Evolutionary conservation across 2,329 filamentous ascomycete genomes (phyloP).

Genomic region (Aureobasidium melanogenum): DNA sequence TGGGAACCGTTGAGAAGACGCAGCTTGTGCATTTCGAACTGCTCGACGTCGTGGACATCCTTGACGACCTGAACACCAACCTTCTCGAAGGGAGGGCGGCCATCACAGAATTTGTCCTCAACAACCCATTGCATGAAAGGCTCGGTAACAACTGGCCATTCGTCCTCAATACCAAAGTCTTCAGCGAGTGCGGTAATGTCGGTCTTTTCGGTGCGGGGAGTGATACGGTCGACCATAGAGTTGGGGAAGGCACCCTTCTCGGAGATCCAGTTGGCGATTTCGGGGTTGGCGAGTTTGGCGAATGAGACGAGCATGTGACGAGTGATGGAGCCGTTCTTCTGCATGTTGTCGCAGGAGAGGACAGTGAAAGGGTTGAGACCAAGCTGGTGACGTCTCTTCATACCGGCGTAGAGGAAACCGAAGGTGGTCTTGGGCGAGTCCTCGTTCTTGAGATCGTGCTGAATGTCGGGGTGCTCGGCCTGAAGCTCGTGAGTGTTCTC

Average conservation of each 20-base stretch:
- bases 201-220: slow-evolving; percentile 38
- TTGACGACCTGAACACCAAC: slow-evolving; percentile 45
- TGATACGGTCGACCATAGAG: slow-evolving; percentile 49
- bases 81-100: slow-evolving; percentile 44
- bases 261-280: slow-evolving; percentile 42
- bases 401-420: slow-evolving; percentile 45
- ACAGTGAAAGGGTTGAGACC: slow-evolving; percentile 47
- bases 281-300: slow-evolving; percentile 39
- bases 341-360: slow-evolving; percentile 50
- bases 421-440: slow-evolving; percentile 40
- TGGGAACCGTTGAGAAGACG: slow-evolving; percentile 47
- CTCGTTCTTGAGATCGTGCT: slow-evolving; percentile 39
- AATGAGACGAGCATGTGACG: slow-evolving; percentile 45
- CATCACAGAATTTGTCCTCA: slow-evolving; percentile 44
- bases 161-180: slow-evolving; percentile 40
- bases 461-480: slow-evolving; percentile 41
- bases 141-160: slow-evolving; percentile 48
- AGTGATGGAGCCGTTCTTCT: slow-evolving; percentile 47
- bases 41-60: slow-evolving; percentile 44
- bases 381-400: slow-evolving; percentile 36
- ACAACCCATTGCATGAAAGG: slow-evolving; percentile 50
- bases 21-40: slow-evolving; percentile 50
- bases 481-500: slow-evolving; percentile 48
- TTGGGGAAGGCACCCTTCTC: slow-evolving; percentile 45
- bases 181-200: slow-evolving; percentile 40